Conservation (phyloP, 331 rosid species). For the Dryas integrifolia region DNA sequence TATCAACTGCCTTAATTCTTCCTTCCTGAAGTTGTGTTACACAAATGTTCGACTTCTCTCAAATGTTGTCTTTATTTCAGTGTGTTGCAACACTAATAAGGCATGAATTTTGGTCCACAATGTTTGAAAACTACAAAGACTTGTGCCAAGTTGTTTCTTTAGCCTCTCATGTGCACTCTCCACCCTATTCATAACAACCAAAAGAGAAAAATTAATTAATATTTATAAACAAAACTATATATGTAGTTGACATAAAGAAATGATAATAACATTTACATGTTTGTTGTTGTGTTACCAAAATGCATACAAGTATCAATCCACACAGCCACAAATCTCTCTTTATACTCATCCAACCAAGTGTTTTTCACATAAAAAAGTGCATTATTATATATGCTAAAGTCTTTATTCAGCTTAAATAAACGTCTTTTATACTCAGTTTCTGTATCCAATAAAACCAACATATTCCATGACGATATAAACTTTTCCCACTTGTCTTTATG, state of each 20-base stretch:
- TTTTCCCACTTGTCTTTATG: slow-evolving; percentile 1
- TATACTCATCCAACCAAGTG: slow-evolving; percentile 16
- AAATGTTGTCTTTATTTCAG: slow-evolving; percentile 9
- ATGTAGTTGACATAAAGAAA: too few species aligned
- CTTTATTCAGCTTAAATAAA: background rate
- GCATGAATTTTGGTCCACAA: slow-evolving; percentile 13
- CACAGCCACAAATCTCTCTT: slow-evolving; percentile 13
- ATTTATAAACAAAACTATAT: too few species aligned
- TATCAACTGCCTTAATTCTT: background rate
- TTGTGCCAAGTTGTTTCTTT: background rate
- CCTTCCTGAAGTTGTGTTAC: background rate
- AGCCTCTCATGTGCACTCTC: slow-evolving; percentile 1
- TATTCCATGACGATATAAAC: background rate
- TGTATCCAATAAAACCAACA: slow-evolving; percentile 3
- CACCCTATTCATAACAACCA: background rate
- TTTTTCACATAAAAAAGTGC: slow-evolving; percentile 1
- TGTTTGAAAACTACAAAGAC: slow-evolving; percentile 1
- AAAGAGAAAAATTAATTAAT: too few species aligned
- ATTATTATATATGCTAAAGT: background rate
- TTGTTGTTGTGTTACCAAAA: background rate
- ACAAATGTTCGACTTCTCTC: slow-evolving; percentile 8
- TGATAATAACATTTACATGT: background rate
- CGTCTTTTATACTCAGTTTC: background rate
- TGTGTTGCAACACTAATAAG: slow-evolving; percentile 11
- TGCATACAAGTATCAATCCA: background rate